Evolutionary conservation across 1,284 basidiomycete species (phyloP).

Genomic region (Hypsizygus ulmarius): DNA sequence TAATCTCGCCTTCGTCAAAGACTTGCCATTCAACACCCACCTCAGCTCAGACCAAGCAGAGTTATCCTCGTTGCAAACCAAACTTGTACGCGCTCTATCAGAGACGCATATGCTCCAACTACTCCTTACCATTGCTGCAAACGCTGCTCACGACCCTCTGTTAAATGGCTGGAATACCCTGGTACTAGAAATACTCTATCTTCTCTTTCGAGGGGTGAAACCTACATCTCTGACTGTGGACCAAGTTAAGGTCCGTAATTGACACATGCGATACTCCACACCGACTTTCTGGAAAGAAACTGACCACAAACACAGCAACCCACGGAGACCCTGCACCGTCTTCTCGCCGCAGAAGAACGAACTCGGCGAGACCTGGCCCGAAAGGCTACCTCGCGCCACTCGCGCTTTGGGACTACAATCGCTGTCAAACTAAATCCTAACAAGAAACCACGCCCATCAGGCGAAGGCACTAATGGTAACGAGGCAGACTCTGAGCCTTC

Average conservation of each 20-base stretch:
- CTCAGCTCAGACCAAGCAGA: constrained; percentile 75
- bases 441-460: constrained; percentile 34
- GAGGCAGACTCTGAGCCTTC: constrained; percentile 29
- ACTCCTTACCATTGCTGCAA: constrained; percentile 80
- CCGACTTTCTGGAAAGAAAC: constrained; percentile 6
- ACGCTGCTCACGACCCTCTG: constrained; percentile 65
- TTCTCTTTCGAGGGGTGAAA: constrained; percentile 77
- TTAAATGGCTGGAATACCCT: constrained; percentile 85
- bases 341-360: constrained; percentile 72
- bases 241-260: constrained; percentile 58
- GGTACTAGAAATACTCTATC: constrained; percentile 86
- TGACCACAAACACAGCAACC: constrained; percentile 51
- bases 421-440: constrained; percentile 66
- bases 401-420: constrained; percentile 92
- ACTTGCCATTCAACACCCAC: constrained; percentile 67
- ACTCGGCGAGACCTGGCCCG: constrained; percentile 56
- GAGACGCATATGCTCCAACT: constrained; percentile 77
- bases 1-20: constrained; percentile 88
- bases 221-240: constrained; percentile 63
- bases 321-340: constrained; percentile 60
- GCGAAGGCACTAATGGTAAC: constrained; percentile 26
- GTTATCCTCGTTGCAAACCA: constrained; percentile 73
- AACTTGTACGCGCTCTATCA: constrained; percentile 68
- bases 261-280: constrained; percentile 2
- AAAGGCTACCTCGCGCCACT: constrained; percentile 78